Base-by-base conservation (phyloP, 192 early-diverging fungal genomes). In the Rhizoclosmatium globosum region DNA sequence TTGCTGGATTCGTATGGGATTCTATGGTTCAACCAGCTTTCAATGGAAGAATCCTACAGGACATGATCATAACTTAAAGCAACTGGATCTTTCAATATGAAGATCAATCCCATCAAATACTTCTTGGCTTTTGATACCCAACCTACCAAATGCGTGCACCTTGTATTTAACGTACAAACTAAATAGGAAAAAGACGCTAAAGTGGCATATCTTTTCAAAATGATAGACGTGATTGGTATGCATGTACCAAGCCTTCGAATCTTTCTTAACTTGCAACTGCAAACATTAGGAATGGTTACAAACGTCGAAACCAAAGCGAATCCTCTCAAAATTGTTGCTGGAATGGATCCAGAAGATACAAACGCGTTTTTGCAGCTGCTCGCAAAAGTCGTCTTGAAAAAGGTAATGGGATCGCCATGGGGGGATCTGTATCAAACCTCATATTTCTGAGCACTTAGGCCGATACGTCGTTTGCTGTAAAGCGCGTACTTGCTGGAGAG, bases 171-270 rank as follows among this genome's bases (percentile, higher is more conserved):
- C 21, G 21, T 11, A 64, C 23, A 41, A 6, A 64, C 7, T 41
- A 1, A 72, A 7, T 50, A 90, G 86, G 89, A 90, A 9, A 90
- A 90, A 71, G 88, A 90, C n/a, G 83, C 85, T 39, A 90, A 90
- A 76, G 76, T 90, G 44, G 82, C 81, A 9, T 90, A 84, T 76
- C 67, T 90, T 47, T 74, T 70, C 3, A 90, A 90, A 70, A 83
- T 90, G 56, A 84, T 89, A 31, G 83, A 90, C 67, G 77, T 74
- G 42, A 80, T 88, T 23, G 79, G 85, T 88, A 79, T 23, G 60
- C 43, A 1, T 47, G 73, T 42, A 42, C 45, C 31, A 81, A 23
- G 43, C 0, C 45, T 57, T 15, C 38, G 21, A 58, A 9, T 50
- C 46, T 78, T 21, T 46, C 43, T 58, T 79, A 60, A 48, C 62